These are phyloP conservation scores for Eimeria sp. DNA, from an alignment of 169 alveolate genomes.

Conservation along the genomic window DNA sequence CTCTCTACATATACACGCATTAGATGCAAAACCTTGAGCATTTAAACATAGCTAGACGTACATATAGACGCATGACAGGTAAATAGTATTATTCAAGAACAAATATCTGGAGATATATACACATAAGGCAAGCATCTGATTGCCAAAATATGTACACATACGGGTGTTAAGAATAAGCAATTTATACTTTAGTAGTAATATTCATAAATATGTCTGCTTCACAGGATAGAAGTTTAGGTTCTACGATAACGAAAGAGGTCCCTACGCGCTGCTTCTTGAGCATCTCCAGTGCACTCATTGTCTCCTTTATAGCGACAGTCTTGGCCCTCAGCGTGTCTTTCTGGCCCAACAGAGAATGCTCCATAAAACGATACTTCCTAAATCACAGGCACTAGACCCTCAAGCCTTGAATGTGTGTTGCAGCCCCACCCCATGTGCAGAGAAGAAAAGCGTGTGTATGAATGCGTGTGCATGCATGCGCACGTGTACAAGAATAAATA, in stretches of 20 bases:
- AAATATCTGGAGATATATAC: neutral
- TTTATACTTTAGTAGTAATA: too few relatives aligned
- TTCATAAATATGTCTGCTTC: too few relatives aligned
- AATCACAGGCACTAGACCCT: neutral
- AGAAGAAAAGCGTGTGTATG: too few relatives aligned
- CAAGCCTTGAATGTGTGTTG: neutral
- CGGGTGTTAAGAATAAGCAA: too few relatives aligned
- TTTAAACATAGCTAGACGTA: too few relatives aligned
- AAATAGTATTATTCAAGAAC: too few relatives aligned
- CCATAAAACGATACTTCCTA: constrained; percentile 59
- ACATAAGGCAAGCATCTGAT: too few relatives aligned
- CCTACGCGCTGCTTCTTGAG: constrained; percentile 43
- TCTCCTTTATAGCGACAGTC: constrained; percentile 41
- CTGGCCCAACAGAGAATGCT: constrained; percentile 33
- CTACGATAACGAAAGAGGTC: neutral
- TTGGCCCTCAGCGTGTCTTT: constrained; percentile 50
- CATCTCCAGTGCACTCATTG: constrained; percentile 26
- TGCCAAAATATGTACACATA: too few relatives aligned
- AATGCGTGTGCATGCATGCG: neutral
- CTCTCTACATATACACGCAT: neutral
- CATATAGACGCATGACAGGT: too few relatives aligned
- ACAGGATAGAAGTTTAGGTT: too few relatives aligned
- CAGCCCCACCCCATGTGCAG: neutral
- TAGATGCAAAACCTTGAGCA: neutral
- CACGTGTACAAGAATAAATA: neutral